Conservation (phyloP, 306 rosid species). For the Quercus aquifolioides region DNA sequence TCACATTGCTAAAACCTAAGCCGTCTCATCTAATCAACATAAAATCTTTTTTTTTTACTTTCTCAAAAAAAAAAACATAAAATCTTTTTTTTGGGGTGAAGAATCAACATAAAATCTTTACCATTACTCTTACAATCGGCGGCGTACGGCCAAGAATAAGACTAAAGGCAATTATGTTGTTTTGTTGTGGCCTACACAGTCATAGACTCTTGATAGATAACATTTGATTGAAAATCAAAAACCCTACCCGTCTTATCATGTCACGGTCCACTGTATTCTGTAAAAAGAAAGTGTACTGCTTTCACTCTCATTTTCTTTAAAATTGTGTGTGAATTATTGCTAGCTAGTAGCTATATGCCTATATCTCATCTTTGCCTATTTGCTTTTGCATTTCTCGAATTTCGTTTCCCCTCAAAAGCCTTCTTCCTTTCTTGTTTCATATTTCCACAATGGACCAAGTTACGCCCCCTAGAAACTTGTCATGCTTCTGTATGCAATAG, state of each 20-base stretch:
- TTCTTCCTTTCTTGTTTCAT: background rate
- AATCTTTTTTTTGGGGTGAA: too few species aligned
- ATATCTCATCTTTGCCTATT: background rate
- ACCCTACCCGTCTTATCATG: background rate
- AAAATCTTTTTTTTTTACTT: too few species aligned
- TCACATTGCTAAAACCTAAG: too few species aligned
- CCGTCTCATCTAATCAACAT: too few species aligned
- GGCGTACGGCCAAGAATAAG: slow-evolving; percentile 29
- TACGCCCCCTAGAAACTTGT: background rate
- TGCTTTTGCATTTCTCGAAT: background rate
- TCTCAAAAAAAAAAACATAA: too few species aligned
- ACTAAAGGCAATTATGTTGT: background rate
- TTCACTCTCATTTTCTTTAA: background rate
- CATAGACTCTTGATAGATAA: background rate
- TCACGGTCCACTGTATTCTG: background rate
- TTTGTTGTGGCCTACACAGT: background rate
- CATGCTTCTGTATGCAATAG: background rate
- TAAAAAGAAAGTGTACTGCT: too few species aligned
- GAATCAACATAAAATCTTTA: too few species aligned
- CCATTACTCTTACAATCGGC: background rate
- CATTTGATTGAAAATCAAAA: too few species aligned
- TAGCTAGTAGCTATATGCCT: too few species aligned
- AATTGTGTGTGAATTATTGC: slow-evolving; percentile 17
- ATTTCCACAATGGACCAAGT: background rate
- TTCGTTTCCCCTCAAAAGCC: background rate